Base-by-base conservation (phyloP, 129 eudicot genomes). In the Helianthus annuus region DNA sequence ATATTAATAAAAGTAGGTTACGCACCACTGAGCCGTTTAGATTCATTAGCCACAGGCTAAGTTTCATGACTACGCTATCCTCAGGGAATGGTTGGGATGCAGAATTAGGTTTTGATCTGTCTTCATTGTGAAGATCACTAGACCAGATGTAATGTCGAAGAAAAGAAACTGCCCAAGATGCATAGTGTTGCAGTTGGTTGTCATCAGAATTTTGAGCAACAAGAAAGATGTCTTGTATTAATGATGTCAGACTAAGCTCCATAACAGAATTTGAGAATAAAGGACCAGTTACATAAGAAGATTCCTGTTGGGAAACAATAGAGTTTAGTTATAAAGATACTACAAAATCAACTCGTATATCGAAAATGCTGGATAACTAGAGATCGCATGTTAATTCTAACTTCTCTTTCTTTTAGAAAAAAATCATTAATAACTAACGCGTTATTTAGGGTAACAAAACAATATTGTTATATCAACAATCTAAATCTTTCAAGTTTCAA, bases 151-250 rank as follows among this genome's bases (percentile, higher is more conserved):
- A 82, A 85, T 83, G 85, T 72, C 89, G 81, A 78, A 95, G 91
- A 83, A 88, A 86, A 13, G 97, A 84, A 74, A 90, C 48, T 67
- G 99, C 83, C 99, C 99, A 95, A 56, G 97, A 85, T 53, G 97
- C 99, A 80, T 83, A 73, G 45, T 84, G 83, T 78, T 88, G 96
- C 74, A 88, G 80, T 64, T 86, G 96, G 29, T 76, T 78, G 56
- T 88, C 97, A 77, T 83, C 83, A 60, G 96, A 80, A 70, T 76
- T 69, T 82, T 91, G 97, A 12, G 95, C 88, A 79, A 84, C 85
- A 68, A 90, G 97, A 85, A 95, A 90, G 4, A 95, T 90, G 70
- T 95, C 97, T 75, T 90, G 99, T 48, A 88, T 63, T 62, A 82
- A 46, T 42, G 86, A 80, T 29, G 85, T 84, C 73, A 82, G 60